Percentiles rank a stretch among this genome's conserved stretches.
Conservation (phyloP, 2,329 filamentous ascomycete genomes). For the Bipolaris oryzae region DNA sequence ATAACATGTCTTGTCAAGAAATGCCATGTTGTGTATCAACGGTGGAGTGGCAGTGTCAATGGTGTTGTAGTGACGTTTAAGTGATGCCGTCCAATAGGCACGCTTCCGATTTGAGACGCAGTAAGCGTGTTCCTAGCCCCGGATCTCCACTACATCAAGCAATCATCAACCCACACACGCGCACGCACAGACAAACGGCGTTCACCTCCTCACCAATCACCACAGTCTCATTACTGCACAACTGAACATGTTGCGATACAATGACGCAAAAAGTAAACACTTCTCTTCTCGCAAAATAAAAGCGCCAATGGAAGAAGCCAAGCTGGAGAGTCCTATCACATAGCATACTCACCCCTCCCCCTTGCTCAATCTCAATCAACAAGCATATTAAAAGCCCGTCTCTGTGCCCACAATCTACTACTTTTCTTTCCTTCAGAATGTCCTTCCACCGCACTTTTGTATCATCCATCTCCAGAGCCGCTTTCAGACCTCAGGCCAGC, state of each 20-base stretch:
- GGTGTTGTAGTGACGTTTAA: neutral
- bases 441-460: slow-evolving; percentile 9
- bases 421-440: slow-evolving; percentile 6
- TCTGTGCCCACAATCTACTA: neutral
- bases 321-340: too few species aligned
- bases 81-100: slow-evolving; percentile 3
- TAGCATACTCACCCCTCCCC: neutral
- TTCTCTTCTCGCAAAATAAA: neutral
- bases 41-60: neutral
- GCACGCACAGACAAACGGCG: neutral
- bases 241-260: neutral
- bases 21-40: neutral
- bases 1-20: neutral
- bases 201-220: neutral
- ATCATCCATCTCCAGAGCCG: slow-evolving; percentile 12
- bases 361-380: neutral
- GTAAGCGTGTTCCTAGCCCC: neutral
- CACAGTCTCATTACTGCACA: neutral
- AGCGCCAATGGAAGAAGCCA: neutral
- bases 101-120: neutral
- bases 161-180: neutral
- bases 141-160: neutral
- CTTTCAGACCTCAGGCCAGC: slow-evolving; percentile 10
- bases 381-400: neutral
- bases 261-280: neutral